These are phyloP conservation scores for Poteriospumella lacustris DNA, from an alignment of 108 stramenopile genomes.

Conservation along the genomic window DNA sequence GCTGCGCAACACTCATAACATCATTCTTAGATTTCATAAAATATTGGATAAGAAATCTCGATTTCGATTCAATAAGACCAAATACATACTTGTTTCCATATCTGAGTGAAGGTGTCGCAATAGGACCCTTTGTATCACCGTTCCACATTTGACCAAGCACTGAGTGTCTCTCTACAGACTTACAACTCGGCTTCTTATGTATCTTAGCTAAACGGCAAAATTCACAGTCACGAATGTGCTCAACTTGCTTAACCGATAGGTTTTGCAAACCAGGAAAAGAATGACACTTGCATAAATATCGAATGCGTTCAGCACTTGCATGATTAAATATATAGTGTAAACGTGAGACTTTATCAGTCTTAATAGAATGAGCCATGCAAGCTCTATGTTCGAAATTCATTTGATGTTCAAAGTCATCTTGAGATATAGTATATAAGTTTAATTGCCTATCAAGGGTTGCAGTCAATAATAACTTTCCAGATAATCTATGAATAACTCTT, in stretches of 20 bases:
- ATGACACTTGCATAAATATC: conserved; percentile 8
- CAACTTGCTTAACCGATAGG: conserved; percentile 7
- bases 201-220: conserved; percentile 8
- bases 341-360: conserved; percentile 7
- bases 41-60: not conserved
- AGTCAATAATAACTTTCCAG: conserved; percentile 8
- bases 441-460: conserved; percentile 7
- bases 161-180: conserved; percentile 7
- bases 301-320: conserved; percentile 6
- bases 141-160: conserved; percentile 7
- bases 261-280: conserved; percentile 8
- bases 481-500: conserved; percentile 9
- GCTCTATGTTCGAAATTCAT: conserved; percentile 8
- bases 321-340: conserved; percentile 9
- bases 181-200: conserved; percentile 7
- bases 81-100: conserved; percentile 19
- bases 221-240: conserved; percentile 7
- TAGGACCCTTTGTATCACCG: too few species aligned
- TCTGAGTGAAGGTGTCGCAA: too few species aligned
- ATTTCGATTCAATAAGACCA: conserved; percentile 13
- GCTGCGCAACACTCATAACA: not conserved
- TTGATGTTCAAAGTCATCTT: conserved; percentile 8
- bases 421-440: conserved; percentile 9
- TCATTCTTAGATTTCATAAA: not conserved
- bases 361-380: conserved; percentile 8